Conservation (phyloP, 192 early-diverging fungal species). For the Funneliformis mosseae region DNA sequence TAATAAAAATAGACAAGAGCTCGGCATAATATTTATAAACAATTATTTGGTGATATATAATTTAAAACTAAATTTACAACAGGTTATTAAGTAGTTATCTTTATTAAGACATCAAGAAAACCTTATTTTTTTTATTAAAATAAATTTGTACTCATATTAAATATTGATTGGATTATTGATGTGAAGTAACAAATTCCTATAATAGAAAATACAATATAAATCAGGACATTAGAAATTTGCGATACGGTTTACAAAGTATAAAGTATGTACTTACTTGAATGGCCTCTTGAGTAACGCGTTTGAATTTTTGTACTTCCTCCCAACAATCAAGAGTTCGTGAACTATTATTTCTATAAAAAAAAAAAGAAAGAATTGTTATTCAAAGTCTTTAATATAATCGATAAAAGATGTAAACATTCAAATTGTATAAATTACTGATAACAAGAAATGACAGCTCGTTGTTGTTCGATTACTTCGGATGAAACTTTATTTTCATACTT, state of each 20-base stretch:
- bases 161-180: not conserved
- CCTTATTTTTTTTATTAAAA: too few relatives aligned
- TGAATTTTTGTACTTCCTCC: conserved; percentile 16
- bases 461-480: conserved; percentile 14
- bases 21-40: not conserved
- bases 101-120: too few relatives aligned
- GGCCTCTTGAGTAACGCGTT: not conserved
- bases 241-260: not conserved
- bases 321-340: conserved; percentile 20
- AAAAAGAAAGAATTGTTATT: not conserved
- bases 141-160: too few relatives aligned
- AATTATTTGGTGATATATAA: not conserved
- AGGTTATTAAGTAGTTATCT: too few relatives aligned
- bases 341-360: conserved; percentile 15
- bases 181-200: not conserved
- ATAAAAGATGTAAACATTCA: not conserved
- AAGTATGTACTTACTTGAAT: too few relatives aligned
- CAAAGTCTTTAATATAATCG: not conserved
- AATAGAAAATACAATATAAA: not conserved
- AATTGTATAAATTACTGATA: not conserved
- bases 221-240: not conserved
- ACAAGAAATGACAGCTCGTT: conserved; percentile 16
- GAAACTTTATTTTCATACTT: conserved; percentile 22
- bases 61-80: too few relatives aligned
- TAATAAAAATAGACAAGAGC: not conserved